phyloP scores from a whole-genome alignment of 306 rosid species.

The Malus domestica region ASM211411v1 NC_041790.1:11930501-11931000 shows the following conservation, averaged over 20 bases:
- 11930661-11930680: slow-evolving; percentile 17
- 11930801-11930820: not conserved
- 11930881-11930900: not conserved
- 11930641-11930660: slow-evolving; percentile 24
- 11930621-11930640: slow-evolving; percentile 43
- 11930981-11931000: slow-evolving; percentile 19
- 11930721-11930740: not conserved
- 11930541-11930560: slow-evolving; percentile 31
- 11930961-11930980: not conserved
- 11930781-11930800: not conserved
- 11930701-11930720: slow-evolving; percentile 33
- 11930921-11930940: not conserved
- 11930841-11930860: not conserved
- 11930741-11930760: not conserved
- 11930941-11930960: not conserved
- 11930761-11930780: not conserved
- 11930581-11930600: slow-evolving; percentile 43
- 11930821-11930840: not conserved
- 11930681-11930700: slow-evolving; percentile 22
- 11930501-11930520: slow-evolving; percentile 46
- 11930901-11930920: not conserved
- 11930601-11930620: slow-evolving; percentile 28
- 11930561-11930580: slow-evolving; percentile 53
- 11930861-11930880: not conserved
- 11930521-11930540: slow-evolving; percentile 29